Conservation (phyloP, 352 stramenopile genomes). For the Phytophthora quininea region DNA sequence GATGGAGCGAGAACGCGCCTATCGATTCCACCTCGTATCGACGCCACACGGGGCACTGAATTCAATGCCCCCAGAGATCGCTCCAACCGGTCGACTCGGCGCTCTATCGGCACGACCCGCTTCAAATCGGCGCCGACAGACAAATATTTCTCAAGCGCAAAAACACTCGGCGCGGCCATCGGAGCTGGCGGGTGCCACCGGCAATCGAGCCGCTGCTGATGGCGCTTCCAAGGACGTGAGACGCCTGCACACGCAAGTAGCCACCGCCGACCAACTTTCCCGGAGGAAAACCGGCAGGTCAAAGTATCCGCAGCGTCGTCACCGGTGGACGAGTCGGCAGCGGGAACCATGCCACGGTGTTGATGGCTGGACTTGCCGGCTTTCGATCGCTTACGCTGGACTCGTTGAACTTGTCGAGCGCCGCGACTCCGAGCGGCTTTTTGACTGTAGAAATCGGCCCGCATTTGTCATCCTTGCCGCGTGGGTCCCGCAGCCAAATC, state of each 20-base stretch:
- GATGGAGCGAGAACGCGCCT: background rate
- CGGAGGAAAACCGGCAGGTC: constrained; percentile 18
- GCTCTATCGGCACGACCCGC: background rate
- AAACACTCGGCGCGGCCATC: background rate
- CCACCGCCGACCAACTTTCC: no score
- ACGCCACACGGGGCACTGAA: background rate
- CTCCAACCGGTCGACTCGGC: background rate
- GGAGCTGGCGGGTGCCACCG: no score
- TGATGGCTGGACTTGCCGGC: background rate
- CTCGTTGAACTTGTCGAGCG: constrained; percentile 16
- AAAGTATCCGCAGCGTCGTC: constrained; percentile 22
- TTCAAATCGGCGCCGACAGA: background rate
- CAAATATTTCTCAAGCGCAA: background rate
- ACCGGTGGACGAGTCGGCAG: constrained; percentile 9
- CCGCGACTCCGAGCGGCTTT: constrained; percentile 8
- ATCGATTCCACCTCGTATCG: background rate
- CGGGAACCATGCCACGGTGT: background rate
- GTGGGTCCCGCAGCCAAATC: constrained; percentile 5
- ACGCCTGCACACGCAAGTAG: no score
- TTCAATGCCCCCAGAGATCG: constrained; percentile 1
- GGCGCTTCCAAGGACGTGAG: no score
- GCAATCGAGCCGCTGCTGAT: background rate
- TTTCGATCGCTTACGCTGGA: background rate
- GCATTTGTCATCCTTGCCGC: constrained; percentile 13
- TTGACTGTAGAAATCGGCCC: constrained; percentile 19